These are phyloP conservation scores for Debaryomyces hansenii DNA, from an alignment of 805 yeast genomes.

Conservation along the genomic window DNA sequence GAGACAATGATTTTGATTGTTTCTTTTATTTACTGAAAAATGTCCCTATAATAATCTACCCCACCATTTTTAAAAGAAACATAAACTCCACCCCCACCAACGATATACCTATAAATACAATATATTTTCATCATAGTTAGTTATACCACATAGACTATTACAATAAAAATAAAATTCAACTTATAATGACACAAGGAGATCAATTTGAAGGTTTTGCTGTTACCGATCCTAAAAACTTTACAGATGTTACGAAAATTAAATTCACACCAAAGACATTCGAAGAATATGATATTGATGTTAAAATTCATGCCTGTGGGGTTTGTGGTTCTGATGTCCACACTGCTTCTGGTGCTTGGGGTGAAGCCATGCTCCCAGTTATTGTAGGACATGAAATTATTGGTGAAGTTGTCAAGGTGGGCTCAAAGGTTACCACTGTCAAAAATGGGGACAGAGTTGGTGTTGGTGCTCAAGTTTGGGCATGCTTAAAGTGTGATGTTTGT, in stretches of 20 bases:
- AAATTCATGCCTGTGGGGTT: constrained; percentile 9
- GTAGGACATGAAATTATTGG: constrained; percentile 28
- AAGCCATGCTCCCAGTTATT: constrained; percentile 13
- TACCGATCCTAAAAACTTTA: constrained; percentile 30
- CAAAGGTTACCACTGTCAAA: constrained; percentile 32
- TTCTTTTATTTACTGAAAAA: no score
- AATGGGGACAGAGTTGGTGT: constrained; percentile 48
- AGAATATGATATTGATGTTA: constrained; percentile 14
- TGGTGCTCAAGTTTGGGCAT: constrained; percentile 16
- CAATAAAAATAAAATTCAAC: neutral
- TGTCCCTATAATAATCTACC: no score
- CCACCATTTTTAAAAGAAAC: no score
- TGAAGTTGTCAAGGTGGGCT: constrained; percentile 26
- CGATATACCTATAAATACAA: no score
- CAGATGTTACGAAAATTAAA: constrained; percentile 22
- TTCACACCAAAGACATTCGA: constrained; percentile 38
- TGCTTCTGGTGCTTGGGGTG: constrained; percentile 14
- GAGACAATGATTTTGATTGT: no score
- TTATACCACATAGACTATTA: no score
- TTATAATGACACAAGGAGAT: neutral
- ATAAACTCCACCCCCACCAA: no score
- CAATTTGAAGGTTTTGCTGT: constrained; percentile 38
- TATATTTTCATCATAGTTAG: no score
- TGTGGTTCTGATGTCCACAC: constrained; percentile 22
- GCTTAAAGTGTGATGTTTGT: constrained; percentile 6